phyloP scores from a whole-genome alignment of 208 protist species.

The Acanthamoeba divionensis region DNA sequence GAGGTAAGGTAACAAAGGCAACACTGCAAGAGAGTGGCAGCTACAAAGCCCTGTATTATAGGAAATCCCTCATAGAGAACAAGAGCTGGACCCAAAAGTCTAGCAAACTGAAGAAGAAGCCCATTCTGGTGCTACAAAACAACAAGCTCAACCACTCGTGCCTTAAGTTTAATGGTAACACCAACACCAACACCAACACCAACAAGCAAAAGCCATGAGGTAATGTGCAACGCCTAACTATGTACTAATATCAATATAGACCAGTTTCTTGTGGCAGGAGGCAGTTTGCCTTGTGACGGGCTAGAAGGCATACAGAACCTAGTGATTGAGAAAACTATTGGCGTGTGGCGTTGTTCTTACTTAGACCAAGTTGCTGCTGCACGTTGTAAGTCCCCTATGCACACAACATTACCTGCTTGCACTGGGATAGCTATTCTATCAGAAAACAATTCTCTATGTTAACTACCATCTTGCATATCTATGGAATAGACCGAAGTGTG shows the following conservation, averaged over 20 bases:
- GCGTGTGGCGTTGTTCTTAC: background rate
- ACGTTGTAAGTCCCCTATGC: too few species aligned
- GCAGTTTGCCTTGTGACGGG: background rate
- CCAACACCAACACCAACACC: too few species aligned
- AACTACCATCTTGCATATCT: too few species aligned
- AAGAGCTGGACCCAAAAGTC: background rate
- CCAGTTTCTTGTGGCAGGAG: background rate
- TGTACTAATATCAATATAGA: background rate
- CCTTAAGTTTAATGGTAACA: background rate
- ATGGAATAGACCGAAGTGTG: too few species aligned
- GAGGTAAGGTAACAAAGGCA: constrained; percentile 2
- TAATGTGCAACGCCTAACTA: too few species aligned
- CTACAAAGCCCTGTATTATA: constrained; percentile 37
- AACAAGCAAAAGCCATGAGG: too few species aligned
- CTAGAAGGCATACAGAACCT: background rate
- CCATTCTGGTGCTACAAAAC: background rate
- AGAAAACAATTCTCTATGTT: too few species aligned
- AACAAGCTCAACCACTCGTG: background rate
- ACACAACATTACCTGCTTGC: too few species aligned
- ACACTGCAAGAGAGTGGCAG: background rate
- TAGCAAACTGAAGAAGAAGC: background rate
- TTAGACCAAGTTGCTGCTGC: background rate
- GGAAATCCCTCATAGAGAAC: constrained; percentile 42
- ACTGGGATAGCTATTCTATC: too few species aligned
- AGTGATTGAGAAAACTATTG: constrained; percentile 27